Base-by-base conservation (phyloP, 2,329 filamentous ascomycete species). In the Metarhizium brunneum region DNA sequence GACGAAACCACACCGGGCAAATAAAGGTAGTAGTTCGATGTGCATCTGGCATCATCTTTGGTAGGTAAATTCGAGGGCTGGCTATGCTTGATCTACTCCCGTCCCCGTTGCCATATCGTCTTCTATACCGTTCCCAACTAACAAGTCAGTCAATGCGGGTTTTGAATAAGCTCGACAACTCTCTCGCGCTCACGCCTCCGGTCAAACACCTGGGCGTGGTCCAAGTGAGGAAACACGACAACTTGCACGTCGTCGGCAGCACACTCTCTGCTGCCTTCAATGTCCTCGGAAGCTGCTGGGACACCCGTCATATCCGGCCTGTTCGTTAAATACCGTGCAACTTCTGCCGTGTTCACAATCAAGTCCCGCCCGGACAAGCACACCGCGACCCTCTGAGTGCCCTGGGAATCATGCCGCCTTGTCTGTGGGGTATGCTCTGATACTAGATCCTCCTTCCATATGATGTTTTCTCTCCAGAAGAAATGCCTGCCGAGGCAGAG, bases 391-490 rank as follows among this genome's bases (percentile, higher is more conserved):
- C 65, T 69, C 40, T 72, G 66, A 29, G 54, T 38, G 20, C 48
- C 32, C 3, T 4, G 16, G 29, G 18, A 20, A 14, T 45, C 3
- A 8, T n/a, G 11, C 29, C 25, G 47, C 2, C n/a, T 20, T 49
- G 1, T 20, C 42, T 30, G 47, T 10, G 8, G 25, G 2, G 3
- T 16, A 36, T 30, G 20, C 20, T 54, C 57, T 0, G 49, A 57
- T 40, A 77, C 59, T 49, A 88, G 66, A 58, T 87, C 83, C 50
- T 88, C 82, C 61, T 81, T 83, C 86, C 86, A 90, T 7, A 87
- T 69, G 43, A 87, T 81, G 59, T 86, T 88, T 61, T 88, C 78
- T 30, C 76, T 76, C 87, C 86, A 90, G 69, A 87, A 88, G 69
- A 90, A 88, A 62, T 84, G 78, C 3, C 86, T 73, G 0, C 78